These are phyloP conservation scores for Purshia tridentata DNA, from an alignment of 306 rosid species.

Conservation along the genomic window DNA sequence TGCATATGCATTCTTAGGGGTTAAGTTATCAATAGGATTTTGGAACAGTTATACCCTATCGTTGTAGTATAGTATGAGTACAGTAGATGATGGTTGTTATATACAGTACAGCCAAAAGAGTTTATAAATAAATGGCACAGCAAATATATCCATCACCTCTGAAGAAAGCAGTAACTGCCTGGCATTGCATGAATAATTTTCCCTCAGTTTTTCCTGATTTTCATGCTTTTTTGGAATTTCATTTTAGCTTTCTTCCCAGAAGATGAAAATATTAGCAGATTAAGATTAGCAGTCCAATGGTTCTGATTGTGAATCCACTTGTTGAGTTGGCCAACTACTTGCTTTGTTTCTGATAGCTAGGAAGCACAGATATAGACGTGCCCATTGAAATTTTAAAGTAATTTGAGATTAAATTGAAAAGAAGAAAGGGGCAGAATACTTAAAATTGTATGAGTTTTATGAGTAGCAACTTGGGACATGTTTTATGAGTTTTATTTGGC, in stretches of 20 bases:
- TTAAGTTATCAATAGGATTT: not conserved
- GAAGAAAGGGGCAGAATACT: too few relatives aligned
- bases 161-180: not conserved
- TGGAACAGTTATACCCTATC: not conserved
- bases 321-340: not conserved
- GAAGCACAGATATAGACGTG: too few relatives aligned
- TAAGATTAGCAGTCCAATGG: not conserved
- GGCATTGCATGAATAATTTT: not conserved
- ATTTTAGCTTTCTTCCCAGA: not conserved
- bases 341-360: too few relatives aligned
- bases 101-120: not conserved
- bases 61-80: not conserved
- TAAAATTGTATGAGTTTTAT: too few relatives aligned
- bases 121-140: not conserved
- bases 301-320: not conserved
- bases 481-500: too few relatives aligned
- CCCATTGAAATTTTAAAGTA: too few relatives aligned
- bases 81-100: not conserved
- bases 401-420: too few relatives aligned
- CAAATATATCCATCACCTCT: not conserved
- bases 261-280: not conserved
- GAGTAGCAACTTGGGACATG: too few relatives aligned
- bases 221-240: not conserved
- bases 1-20: not conserved
- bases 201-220: not conserved